Evolutionary conservation across 2,329 filamentous ascomycete genomes (phyloP).

Genomic region (Fusarium sp.): DNA sequence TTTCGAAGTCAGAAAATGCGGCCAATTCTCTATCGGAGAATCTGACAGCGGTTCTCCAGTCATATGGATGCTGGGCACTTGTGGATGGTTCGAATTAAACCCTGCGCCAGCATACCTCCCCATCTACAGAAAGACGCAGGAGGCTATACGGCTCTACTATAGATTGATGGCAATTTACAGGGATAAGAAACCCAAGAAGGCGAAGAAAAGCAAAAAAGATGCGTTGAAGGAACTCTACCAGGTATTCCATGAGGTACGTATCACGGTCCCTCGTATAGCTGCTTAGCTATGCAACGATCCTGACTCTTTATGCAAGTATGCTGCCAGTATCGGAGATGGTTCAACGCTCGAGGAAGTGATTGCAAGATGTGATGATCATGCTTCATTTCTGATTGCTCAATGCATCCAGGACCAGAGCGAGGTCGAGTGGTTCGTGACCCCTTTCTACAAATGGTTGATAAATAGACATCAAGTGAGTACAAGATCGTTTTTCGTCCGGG

Average conservation of each 20-base stretch:
- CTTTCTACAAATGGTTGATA: conserved; percentile 61
- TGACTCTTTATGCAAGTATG: conserved; percentile 53
- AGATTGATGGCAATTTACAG: conserved; percentile 67
- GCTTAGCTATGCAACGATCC: background rate
- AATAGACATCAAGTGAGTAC: conserved; percentile 52
- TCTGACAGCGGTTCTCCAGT: conserved; percentile 60
- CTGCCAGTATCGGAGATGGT: conserved; percentile 62
- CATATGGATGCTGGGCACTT: conserved; percentile 68
- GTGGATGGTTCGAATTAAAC: conserved; percentile 75
- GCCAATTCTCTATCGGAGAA: conserved; percentile 63
- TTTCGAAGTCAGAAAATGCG: conserved; percentile 65
- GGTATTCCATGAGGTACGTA: conserved; percentile 48
- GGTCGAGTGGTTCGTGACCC: conserved; percentile 56
- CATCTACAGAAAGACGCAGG: conserved; percentile 68
- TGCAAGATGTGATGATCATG: conserved; percentile 58
- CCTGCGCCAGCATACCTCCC: conserved; percentile 66
- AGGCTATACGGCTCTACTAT: conserved; percentile 73
- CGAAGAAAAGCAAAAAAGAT: conserved; percentile 43
- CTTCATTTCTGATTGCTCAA: conserved; percentile 62
- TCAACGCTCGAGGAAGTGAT: conserved; percentile 60
- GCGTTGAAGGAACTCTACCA: conserved; percentile 43
- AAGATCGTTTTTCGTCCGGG: background rate
- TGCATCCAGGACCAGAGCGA: conserved; percentile 52
- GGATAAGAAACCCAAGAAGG: conserved; percentile 44
- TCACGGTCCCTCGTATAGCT: background rate